Base-by-base conservation (phyloP, 2,329 filamentous ascomycete genomes). In the Alternaria viburni region DNA sequence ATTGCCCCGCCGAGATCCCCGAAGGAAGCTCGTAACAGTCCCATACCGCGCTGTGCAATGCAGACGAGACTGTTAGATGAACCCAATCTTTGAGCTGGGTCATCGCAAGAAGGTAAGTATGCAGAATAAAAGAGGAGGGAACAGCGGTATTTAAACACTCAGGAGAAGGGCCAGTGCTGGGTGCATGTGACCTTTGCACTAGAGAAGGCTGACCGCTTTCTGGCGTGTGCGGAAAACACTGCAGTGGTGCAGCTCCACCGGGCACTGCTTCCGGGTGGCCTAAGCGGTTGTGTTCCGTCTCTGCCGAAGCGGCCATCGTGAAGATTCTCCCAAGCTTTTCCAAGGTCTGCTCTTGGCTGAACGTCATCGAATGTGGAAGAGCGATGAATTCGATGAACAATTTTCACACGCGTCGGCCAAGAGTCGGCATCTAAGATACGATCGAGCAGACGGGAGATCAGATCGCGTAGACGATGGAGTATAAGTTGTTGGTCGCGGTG, bases 11-110 rank as follows among this genome's bases (percentile, higher is more conserved):
- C 73, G 70, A 77, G 69, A 74, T 73, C 71, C 75, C 74, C 76
- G 69, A 77, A 78, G 71, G 73, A 75, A 72, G 74, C 70, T 75
- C 74, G 73, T 71, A 70, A 66, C 68, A 66, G 61, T 66, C 71
- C 75, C 69, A 68, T 73, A 69, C 77, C 76, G 69, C 76, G 76
- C 68, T 79, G 77, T 79, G 76, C 77, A 77, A 79, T 79, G 76
- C 70, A 79, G 75, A 71, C 69, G 69, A 73, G 69, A 68, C 70
- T 66, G 61, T 66, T 70, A 72, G 74, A 73, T 64, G 64, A 64
- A 67, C 72, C 69, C 67, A 66, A 72, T 69, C 69, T 70, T 68
- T 79, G 77, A 78, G 67, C 77, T 67, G 68, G 66, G 70, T 57
- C 63, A 67, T 73, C 73, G 67, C 73, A 72, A 77, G 70, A 79